Evolutionary conservation across 2,329 filamentous ascomycete genomes (phyloP).

Genomic region (Alternaria rosae): DNA sequence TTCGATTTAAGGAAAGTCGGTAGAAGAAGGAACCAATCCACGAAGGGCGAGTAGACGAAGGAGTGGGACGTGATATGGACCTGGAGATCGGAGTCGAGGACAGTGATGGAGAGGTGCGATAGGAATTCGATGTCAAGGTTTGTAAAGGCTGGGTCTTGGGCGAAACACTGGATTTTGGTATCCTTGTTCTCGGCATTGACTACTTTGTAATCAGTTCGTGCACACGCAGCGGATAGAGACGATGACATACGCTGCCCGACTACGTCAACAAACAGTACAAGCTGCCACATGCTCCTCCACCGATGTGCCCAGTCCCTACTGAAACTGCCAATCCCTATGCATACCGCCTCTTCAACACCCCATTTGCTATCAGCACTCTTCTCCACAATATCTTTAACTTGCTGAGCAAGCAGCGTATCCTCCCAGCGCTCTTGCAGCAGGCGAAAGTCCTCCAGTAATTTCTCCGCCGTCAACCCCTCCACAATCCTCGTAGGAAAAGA

Average conservation of each 20-base stretch:
- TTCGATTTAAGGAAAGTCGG: conserved; percentile 38
- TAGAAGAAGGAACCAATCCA: conserved; percentile 47
- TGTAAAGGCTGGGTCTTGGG: conserved; percentile 49
- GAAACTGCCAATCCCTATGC: conserved; percentile 49
- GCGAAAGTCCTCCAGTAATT: conserved; percentile 31
- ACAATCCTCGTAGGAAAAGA: conserved; percentile 25
- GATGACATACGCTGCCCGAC: conserved; percentile 19
- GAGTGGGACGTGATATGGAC: conserved; percentile 25
- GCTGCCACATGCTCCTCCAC: conserved; percentile 46
- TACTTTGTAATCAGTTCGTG: not conserved
- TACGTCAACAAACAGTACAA: conserved; percentile 44
- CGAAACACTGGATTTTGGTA: conserved; percentile 27
- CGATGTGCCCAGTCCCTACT: conserved; percentile 47
- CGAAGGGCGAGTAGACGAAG: conserved; percentile 49
- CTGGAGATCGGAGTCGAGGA: conserved; percentile 23
- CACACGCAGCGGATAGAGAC: not conserved
- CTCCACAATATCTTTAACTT: conserved; percentile 21
- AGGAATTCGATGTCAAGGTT: conserved; percentile 42
- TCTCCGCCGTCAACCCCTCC: conserved; percentile 34
- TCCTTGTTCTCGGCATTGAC: not conserved
- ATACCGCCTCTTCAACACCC: conserved; percentile 33
- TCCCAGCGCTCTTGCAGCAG: conserved; percentile 34
- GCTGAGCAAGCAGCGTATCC: conserved; percentile 30
- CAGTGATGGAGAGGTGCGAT: conserved; percentile 25
- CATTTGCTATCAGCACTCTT: conserved; percentile 20